Base-by-base conservation (phyloP, 352 stramenopile genomes). In the Pythium brachiatum region DNA sequence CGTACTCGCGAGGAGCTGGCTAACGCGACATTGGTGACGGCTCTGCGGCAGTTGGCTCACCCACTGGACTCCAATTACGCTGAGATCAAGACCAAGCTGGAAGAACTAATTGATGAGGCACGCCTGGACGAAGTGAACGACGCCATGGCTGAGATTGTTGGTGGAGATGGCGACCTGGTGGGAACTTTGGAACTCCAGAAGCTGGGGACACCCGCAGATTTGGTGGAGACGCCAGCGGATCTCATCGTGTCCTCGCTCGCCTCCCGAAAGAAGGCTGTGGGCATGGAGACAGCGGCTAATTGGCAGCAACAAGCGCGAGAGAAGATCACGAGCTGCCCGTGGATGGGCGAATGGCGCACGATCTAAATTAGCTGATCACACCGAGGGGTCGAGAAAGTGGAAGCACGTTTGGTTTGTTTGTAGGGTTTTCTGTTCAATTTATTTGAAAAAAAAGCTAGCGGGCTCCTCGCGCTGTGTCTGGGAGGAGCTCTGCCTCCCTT, bases 71-170 rank as follows among this genome's bases (percentile, higher is more conserved):
- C 69, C n/a, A 71, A 76, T 16, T 74, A 74, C 57, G 27, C 63
- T 16, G 67, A 59, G 44, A 62, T 84, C 39, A 73, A 82, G 55
- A 63, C 66, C 9, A 77, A 74, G 20, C 60, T 94, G 27, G 68
- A 80, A 16, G 73, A 64, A 26, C 69, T 90, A 39, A 82, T 95
- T 32, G 73, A 93, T 44, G 69, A 91, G 72, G 84, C 83, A 7
- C 78, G 84, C 34, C 68, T 91, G 48, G 78, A 94, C 52, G 80
- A 93, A 66, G 66, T 95, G 23, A 91, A 95, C 60, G 85, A 94
- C 55, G 70, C 77, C 48, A 92, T 95, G 74, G 43, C 54, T 39
- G 79, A 95, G 55, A 78, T 94, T 44, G 65, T 91, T 12, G 75
- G 77, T 5, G 66, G 62, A 21, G 72, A 89, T 7, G 18, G 39